A percentile compares a stretch with the other conserved stretches of the same genome.
These are phyloP conservation scores for Podaxis mareebaensis DNA, from an alignment of 768 basidiomycete species.

Conservation along the genomic window DNA sequence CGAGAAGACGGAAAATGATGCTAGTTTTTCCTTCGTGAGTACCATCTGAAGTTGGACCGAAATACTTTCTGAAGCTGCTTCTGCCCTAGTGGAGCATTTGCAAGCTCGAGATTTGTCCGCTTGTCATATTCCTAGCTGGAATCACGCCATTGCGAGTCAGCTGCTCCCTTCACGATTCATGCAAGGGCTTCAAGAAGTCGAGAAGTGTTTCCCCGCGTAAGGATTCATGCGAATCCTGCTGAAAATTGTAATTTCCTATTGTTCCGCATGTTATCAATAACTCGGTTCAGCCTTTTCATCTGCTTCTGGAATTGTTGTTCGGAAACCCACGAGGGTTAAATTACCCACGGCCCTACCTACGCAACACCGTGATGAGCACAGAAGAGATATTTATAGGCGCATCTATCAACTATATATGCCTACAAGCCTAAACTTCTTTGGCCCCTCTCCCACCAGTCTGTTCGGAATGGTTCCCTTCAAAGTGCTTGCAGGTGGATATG, in stretches of 20 bases:
- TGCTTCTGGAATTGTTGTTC: not conserved
- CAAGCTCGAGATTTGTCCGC: not conserved
- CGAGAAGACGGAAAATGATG: not conserved
- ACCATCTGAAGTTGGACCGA: not conserved
- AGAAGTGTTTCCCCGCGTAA: not conserved
- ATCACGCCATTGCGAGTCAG: not conserved
- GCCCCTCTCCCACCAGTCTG: not conserved
- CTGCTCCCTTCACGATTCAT: not conserved
- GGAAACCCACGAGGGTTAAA: not conserved
- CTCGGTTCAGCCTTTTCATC: not conserved
- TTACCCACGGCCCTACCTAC: not conserved
- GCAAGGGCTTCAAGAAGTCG: not conserved
- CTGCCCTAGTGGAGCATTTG: not conserved
- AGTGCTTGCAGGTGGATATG: slow-evolving; percentile 21
- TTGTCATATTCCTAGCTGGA: not conserved
- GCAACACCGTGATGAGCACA: not conserved
- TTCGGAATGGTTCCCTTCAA: slow-evolving; percentile 17
- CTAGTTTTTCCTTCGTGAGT: not conserved
- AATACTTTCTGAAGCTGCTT: not conserved
- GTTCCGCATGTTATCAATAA: not conserved
- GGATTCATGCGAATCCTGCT: not conserved
- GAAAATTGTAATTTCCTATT: not conserved
- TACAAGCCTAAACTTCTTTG: not conserved
- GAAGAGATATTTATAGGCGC: not conserved
- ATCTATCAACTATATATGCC: not conserved